Conservation (phyloP, 2,329 filamentous ascomycete species). For the Stemphylium beticola region DNA sequence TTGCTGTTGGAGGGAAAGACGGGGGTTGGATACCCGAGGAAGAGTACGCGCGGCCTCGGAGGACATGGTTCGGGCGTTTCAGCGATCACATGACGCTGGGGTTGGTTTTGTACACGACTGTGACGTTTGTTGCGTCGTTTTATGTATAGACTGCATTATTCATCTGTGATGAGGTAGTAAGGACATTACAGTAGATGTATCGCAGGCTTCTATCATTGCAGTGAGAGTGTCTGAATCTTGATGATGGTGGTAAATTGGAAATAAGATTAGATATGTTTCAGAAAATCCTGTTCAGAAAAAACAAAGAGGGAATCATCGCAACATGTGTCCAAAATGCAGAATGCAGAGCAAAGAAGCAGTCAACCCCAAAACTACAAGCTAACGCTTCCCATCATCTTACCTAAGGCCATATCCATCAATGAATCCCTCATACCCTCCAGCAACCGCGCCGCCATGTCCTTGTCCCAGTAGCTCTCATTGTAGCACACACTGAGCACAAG, state of each 20-base stretch:
- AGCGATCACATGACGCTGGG: background rate
- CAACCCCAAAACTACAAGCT: too few relatives aligned
- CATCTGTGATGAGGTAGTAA: too few relatives aligned
- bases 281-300: too few relatives aligned
- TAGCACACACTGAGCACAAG: conserved; percentile 29
- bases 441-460: conserved; percentile 17
- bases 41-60: background rate
- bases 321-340: too few relatives aligned
- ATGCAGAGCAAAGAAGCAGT: too few relatives aligned
- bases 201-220: too few relatives aligned
- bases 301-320: too few relatives aligned
- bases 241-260: too few relatives aligned
- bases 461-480: conserved; percentile 33
- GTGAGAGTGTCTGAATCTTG: too few relatives aligned
- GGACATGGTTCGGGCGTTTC: background rate
- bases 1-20: background rate
- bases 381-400: background rate
- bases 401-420: conserved; percentile 20
- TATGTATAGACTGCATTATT: background rate
- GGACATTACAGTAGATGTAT: too few relatives aligned
- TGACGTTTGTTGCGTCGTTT: background rate
- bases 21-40: background rate
- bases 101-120: background rate
- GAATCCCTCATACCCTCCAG: conserved; percentile 21
- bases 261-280: too few relatives aligned